Percentiles rank a stretch among this genome's conserved stretches.
Evolutionary conservation across 306 rosid genomes (phyloP).

Genomic region (Abrus precatorius): DNA sequence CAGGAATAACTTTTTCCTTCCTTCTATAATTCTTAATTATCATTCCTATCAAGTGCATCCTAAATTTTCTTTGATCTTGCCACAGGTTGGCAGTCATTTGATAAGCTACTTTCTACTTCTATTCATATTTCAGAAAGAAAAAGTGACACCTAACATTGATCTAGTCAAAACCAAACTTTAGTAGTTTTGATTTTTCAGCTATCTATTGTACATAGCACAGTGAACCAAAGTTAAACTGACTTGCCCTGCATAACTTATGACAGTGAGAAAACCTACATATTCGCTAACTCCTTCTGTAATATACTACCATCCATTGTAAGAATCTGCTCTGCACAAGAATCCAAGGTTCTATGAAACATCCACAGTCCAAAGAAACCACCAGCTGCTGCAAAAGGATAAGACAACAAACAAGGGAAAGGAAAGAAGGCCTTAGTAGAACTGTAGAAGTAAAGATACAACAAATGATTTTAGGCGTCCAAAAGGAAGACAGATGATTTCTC

Average conservation of each 20-base stretch:
- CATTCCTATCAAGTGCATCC: constrained; percentile 24
- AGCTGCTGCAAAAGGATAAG: constrained; percentile 64
- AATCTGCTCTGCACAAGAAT: constrained; percentile 63
- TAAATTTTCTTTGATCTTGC: constrained; percentile 30
- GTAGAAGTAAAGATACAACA: constrained; percentile 12
- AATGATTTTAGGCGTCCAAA: neutral
- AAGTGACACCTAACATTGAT: constrained; percentile 28
- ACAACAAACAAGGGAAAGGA: constrained; percentile 32
- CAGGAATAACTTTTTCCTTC: constrained; percentile 12
- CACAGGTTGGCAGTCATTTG: constrained; percentile 16
- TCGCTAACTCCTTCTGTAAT: constrained; percentile 81
- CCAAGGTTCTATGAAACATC: constrained; percentile 57
- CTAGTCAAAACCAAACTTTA: constrained; percentile 2
- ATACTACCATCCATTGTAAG: constrained; percentile 76
- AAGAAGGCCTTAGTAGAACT: constrained; percentile 23
- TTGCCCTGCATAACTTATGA: constrained; percentile 11
- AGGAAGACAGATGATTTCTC: constrained; percentile 38
- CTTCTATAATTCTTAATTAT: constrained; percentile 10
- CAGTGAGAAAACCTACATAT: constrained; percentile 64
- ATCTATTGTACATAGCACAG: neutral
- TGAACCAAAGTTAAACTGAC: constrained; percentile 28
- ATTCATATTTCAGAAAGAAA: neutral
- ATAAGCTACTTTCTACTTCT: constrained; percentile 23
- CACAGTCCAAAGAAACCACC: constrained; percentile 60
- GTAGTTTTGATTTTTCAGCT: neutral